phyloP scores from a whole-genome alignment of 1,284 basidiomycete genomes.

The Ustilago cynodontis region DNA sequence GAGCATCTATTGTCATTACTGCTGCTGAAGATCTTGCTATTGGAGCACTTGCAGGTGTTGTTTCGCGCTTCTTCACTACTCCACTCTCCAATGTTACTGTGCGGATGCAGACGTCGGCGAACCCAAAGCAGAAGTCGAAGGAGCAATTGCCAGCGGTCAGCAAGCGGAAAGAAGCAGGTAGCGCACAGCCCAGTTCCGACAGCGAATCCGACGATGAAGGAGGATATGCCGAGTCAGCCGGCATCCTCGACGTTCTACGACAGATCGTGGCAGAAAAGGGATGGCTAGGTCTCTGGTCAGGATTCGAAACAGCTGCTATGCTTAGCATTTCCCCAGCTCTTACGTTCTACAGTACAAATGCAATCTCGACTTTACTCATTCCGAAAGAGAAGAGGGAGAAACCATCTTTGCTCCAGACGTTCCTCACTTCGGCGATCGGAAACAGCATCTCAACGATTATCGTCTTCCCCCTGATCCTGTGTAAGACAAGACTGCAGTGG shows the following conservation, averaged over 20 bases:
- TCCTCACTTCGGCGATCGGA: constrained; percentile 71
- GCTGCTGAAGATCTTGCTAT: constrained; percentile 71
- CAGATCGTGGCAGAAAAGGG: constrained; percentile 70
- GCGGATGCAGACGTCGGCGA: constrained; percentile 70
- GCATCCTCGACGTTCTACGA: constrained; percentile 59
- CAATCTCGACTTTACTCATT: constrained; percentile 61
- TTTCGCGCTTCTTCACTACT: constrained; percentile 71
- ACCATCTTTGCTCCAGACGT: constrained; percentile 67
- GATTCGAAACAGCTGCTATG: constrained; percentile 69
- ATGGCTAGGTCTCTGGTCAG: constrained; percentile 70
- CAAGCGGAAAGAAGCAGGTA: neutral
- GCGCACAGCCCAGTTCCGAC: constrained; percentile 35
- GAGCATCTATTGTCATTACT: constrained; percentile 54
- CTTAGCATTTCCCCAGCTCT: constrained; percentile 70
- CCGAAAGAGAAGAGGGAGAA: constrained; percentile 49
- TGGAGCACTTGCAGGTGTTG: constrained; percentile 71
- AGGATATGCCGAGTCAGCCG: constrained; percentile 61
- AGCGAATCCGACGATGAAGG: constrained; percentile 65
- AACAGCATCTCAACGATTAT: constrained; percentile 70
- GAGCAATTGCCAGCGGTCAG: constrained; percentile 11
- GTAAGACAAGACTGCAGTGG: constrained; percentile 71
- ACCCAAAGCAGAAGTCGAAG: constrained; percentile 37
- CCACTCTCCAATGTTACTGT: constrained; percentile 73
- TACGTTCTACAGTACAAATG: constrained; percentile 70
- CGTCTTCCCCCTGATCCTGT: constrained; percentile 71